Percentiles rank a stretch among this genome's conserved stretches.
phyloP scores from a whole-genome alignment of 441 rosid genomes.

The Bocquillonia castaneifolia region DNA sequence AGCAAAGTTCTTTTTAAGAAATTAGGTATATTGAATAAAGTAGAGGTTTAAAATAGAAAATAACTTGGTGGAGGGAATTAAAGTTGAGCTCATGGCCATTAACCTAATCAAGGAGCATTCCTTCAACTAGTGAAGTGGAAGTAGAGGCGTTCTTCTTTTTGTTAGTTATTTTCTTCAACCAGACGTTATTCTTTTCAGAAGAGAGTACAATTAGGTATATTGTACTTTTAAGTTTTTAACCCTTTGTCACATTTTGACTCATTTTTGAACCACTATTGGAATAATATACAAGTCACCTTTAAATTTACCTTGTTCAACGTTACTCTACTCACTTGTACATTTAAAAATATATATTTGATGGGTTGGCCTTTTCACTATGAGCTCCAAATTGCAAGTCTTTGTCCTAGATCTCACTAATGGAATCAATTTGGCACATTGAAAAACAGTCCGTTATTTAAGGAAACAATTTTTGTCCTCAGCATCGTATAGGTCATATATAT shows the following conservation, averaged over 20 bases:
- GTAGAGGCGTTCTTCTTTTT: background rate
- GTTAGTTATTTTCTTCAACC: background rate
- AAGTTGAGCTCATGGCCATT: background rate
- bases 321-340: no score
- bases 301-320: background rate
- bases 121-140: background rate
- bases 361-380: no score
- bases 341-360: no score
- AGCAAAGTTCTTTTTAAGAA: no score
- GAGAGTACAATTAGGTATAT: background rate
- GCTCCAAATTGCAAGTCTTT: no score
- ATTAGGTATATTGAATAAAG: no score
- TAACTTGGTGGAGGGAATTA: background rate
- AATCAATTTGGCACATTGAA: no score
- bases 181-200: conserved; percentile 4
- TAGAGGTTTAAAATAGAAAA: background rate
- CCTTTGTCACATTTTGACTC: background rate
- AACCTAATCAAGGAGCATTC: background rate
- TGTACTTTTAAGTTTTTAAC: background rate
- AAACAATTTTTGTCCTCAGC: no score
- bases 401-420: no score
- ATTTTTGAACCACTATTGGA: background rate
- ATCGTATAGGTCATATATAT: no score
- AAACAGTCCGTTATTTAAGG: no score
- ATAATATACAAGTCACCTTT: background rate